Conservation (phyloP, 78 protist species). For the Dictyostelium purpureum region DNA sequence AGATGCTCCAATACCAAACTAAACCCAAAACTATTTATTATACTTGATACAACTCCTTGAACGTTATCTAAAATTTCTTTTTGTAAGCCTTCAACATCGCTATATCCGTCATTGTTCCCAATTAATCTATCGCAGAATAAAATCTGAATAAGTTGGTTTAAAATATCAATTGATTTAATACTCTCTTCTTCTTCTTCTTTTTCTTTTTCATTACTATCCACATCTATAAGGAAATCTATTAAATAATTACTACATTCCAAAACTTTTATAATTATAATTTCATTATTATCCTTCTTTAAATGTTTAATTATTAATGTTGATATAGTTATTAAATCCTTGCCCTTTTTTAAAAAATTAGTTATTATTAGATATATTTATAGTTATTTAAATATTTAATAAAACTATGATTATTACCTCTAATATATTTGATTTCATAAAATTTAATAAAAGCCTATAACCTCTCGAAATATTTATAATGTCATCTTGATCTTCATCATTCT, state of each 20-base stretch:
- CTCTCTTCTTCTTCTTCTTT: not conserved
- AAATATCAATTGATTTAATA: not conserved
- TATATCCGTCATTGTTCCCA: not conserved
- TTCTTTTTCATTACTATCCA: no score
- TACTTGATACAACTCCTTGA: not conserved
- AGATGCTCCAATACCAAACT: not conserved
- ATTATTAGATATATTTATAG: not conserved
- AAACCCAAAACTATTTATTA: not conserved
- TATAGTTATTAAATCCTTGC: not conserved
- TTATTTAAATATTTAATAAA: not conserved
- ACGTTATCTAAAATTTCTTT: not conserved
- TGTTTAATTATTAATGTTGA: not conserved
- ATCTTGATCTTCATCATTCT: conserved; percentile 4
- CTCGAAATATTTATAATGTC: not conserved
- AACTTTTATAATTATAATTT: not conserved
- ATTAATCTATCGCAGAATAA: not conserved
- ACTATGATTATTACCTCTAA: not conserved
- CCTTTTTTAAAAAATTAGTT: not conserved
- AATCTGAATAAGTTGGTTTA: not conserved
- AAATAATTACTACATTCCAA: not conserved
- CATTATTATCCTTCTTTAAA: conserved; percentile 1
- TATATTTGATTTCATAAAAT: not conserved
- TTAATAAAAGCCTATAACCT: not conserved
- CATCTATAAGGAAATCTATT: not conserved
- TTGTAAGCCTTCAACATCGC: not conserved